Evolutionary conservation across 495 filamentous ascomycete genomes (phyloP).

Genomic region (Neurospora tetrasperma): DNA sequence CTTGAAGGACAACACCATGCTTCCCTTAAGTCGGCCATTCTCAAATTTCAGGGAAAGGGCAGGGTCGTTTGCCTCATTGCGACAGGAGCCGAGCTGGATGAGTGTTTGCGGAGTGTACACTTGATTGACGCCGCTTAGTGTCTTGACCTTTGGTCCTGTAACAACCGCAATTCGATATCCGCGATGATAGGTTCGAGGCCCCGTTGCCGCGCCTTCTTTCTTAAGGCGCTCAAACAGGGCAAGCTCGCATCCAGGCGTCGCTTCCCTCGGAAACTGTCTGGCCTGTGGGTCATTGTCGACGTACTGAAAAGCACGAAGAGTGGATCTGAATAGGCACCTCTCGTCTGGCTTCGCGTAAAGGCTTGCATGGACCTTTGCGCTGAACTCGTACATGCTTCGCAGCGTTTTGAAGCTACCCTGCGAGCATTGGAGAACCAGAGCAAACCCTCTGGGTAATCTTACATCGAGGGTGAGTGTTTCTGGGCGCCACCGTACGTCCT

Average conservation of each 20-base stretch:
- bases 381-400: slow-evolving; percentile 75
- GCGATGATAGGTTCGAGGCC: slow-evolving; percentile 55
- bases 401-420: slow-evolving; percentile 65
- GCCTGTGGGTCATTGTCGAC: slow-evolving; percentile 56
- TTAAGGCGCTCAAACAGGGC: slow-evolving; percentile 59
- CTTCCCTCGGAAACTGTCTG: slow-evolving; percentile 60
- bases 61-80: slow-evolving; percentile 55
- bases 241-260: slow-evolving; percentile 56
- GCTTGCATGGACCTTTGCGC: slow-evolving; percentile 56
- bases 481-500: slow-evolving; percentile 66
- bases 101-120: slow-evolving; percentile 48
- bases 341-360: slow-evolving; percentile 59
- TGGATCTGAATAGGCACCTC: slow-evolving; percentile 50
- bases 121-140: slow-evolving; percentile 61
- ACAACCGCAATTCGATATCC: slow-evolving; percentile 67
- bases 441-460: slow-evolving; percentile 56
- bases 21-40: slow-evolving; percentile 51
- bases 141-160: slow-evolving; percentile 65
- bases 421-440: slow-evolving; percentile 54
- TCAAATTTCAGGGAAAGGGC: slow-evolving; percentile 60
- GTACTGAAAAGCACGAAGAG: slow-evolving; percentile 60
- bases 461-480: slow-evolving; percentile 51
- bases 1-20: slow-evolving; percentile 64
- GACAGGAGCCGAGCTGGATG: slow-evolving; percentile 61
- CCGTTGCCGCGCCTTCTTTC: slow-evolving; percentile 53